phyloP scores from a whole-genome alignment of 352 stramenopile genomes.

The Elongisporangium undulatum region DNA sequence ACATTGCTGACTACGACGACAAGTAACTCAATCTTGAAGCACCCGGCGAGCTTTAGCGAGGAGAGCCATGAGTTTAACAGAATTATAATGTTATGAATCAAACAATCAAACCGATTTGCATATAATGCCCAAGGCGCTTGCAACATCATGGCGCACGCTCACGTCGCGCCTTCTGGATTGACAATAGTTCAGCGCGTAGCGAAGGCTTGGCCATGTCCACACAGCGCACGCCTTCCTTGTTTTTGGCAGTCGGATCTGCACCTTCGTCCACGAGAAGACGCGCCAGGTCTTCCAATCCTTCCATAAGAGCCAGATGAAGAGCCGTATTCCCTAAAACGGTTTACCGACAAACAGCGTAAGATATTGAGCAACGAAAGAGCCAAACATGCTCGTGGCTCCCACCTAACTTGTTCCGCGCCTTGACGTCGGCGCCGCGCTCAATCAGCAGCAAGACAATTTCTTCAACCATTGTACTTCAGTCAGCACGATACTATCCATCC shows the following conservation, averaged over 20 bases:
- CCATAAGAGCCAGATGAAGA: conserved; percentile 58
- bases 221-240: conserved; percentile 51
- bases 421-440: conserved; percentile 54
- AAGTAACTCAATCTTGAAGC: conserved; percentile 1
- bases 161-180: not conserved
- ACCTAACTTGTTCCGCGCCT: conserved; percentile 43
- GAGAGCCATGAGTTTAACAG: not conserved
- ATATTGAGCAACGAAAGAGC: not conserved
- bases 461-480: conserved; percentile 6
- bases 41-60: not conserved
- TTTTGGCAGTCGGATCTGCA: conserved; percentile 46
- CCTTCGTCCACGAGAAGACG: conserved; percentile 53
- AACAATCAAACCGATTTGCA: not conserved
- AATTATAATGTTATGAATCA: not conserved
- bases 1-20: conserved; percentile 40
- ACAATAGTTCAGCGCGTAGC: conserved; percentile 41
- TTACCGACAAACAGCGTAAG: not conserved
- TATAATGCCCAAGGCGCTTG: not conserved
- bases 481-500: not conserved
- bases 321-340: conserved; percentile 49
- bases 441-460: conserved; percentile 59
- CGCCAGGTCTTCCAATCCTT: conserved; percentile 61
- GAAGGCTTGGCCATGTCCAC: conserved; percentile 41
- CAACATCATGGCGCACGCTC: not conserved
- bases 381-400: not conserved